phyloP scores from a whole-genome alignment of 306 rosid species.

The Prunus salicina region DNA sequence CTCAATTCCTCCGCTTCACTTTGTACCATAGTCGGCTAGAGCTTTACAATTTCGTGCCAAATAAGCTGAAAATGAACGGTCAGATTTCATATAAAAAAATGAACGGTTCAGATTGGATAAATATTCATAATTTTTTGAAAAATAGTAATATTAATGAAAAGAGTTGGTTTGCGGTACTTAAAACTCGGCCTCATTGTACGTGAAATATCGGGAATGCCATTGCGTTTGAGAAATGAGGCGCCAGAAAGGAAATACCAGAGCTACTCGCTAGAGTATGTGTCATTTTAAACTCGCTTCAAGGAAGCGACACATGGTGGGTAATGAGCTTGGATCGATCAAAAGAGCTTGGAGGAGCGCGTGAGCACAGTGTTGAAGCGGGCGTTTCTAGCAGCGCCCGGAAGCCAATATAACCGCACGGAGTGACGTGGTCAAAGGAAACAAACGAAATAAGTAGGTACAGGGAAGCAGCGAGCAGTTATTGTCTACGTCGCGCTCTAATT shows the following conservation, averaged over 20 bases:
- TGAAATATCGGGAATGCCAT: conserved; percentile 26
- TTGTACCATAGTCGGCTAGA: background rate
- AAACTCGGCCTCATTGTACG: background rate
- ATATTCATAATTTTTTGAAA: background rate
- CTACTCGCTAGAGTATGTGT: background rate
- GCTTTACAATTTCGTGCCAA: background rate
- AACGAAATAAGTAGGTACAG: background rate
- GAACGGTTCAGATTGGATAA: conserved; percentile 15
- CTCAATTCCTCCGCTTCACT: background rate
- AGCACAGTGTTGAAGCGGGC: background rate
- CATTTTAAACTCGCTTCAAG: background rate
- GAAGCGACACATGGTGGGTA: background rate
- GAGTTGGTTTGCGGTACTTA: background rate
- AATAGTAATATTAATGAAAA: background rate
- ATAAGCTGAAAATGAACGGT: conserved; percentile 12
- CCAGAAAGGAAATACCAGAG: background rate
- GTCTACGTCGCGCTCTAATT: background rate
- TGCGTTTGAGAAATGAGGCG: conserved; percentile 21
- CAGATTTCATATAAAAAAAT: background rate
- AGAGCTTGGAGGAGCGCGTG: background rate
- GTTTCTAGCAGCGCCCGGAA: no score
- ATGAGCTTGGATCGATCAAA: no score
- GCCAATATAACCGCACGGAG: background rate
- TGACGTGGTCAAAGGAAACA: conserved; percentile 27
- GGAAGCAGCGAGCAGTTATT: background rate